phyloP scores from a whole-genome alignment of 352 stramenopile species.

The Peronosclerospora sorghi region DNA sequence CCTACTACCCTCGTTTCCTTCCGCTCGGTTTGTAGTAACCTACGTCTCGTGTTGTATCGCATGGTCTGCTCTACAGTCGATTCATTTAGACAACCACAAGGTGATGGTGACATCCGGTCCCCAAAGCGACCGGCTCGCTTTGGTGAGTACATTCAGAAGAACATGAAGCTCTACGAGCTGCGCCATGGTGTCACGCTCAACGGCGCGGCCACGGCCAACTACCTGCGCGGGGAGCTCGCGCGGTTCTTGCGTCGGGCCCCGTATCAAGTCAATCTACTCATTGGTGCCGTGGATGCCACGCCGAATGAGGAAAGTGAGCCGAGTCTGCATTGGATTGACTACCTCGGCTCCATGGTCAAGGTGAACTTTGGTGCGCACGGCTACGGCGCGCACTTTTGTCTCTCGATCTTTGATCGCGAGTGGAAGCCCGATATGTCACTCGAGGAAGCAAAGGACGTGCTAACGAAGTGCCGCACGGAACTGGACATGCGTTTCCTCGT shows the following conservation, averaged over 20 bases:
- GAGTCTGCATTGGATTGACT: slow-evolving; percentile 85
- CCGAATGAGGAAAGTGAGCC: slow-evolving; percentile 25
- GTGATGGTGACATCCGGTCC: slow-evolving; percentile 64
- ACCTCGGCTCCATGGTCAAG: slow-evolving; percentile 75
- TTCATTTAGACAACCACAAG: slow-evolving; percentile 75
- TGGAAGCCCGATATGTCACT: slow-evolving; percentile 80
- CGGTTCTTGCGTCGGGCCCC: slow-evolving; percentile 70
- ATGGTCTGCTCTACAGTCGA: slow-evolving; percentile 35
- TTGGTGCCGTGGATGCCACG: slow-evolving; percentile 53
- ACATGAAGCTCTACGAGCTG: slow-evolving; percentile 87
- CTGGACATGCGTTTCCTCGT: slow-evolving; percentile 80
- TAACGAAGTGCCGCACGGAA: slow-evolving; percentile 74
- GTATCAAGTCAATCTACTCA: slow-evolving; percentile 81
- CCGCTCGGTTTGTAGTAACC: background rate
- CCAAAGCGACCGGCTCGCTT: slow-evolving; percentile 78
- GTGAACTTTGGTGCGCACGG: slow-evolving; percentile 82
- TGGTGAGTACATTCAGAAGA: slow-evolving; percentile 85
- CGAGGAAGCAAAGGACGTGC: slow-evolving; percentile 55
- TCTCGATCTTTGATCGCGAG: slow-evolving; percentile 82
- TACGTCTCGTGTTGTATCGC: background rate
- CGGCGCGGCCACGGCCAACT: slow-evolving; percentile 73
- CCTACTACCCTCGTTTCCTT: no score
- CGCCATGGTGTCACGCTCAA: slow-evolving; percentile 80
- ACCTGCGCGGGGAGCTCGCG: slow-evolving; percentile 70
- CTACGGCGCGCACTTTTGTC: slow-evolving; percentile 76